These are phyloP conservation scores for Berberis thunbergii DNA, from an alignment of 164 flowering plant species.

Conservation along the genomic window DNA sequence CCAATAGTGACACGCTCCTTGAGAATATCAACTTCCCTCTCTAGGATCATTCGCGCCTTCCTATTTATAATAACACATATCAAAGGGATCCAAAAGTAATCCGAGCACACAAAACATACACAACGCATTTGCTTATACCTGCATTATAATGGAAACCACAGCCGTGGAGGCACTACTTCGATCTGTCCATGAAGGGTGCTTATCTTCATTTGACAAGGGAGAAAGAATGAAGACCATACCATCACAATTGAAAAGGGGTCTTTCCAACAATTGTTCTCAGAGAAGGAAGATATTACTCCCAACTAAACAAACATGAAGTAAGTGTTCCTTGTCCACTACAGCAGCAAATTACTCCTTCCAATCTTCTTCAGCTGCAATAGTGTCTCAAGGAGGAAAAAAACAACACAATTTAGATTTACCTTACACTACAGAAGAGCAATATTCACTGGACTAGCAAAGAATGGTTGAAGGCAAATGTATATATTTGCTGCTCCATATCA, in stretches of 20 bases:
- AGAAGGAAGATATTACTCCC: background rate
- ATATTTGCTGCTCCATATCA: too few species aligned
- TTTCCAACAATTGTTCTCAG: background rate
- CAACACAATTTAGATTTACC: background rate
- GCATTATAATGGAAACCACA: background rate
- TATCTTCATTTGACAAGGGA: too few species aligned
- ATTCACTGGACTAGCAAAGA: background rate
- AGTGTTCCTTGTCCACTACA: background rate
- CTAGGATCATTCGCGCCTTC: too few species aligned
- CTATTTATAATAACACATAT: too few species aligned
- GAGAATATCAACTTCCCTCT: too few species aligned
- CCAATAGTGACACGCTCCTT: too few species aligned
- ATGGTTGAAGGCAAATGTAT: background rate
- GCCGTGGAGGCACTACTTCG: background rate
- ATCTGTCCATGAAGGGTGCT: constrained; percentile 6
- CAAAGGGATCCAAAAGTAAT: too few species aligned
- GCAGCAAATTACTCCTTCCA: background rate
- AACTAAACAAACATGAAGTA: background rate
- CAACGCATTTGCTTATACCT: too few species aligned
- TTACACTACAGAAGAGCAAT: background rate
- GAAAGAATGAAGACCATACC: constrained; percentile 11
- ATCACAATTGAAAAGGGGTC: background rate
- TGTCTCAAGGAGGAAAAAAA: background rate
- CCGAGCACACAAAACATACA: too few species aligned
- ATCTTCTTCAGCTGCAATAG: background rate